phyloP scores from a whole-genome alignment of 257 asterid genomes.

The Knoxia roxburghii region DNA sequence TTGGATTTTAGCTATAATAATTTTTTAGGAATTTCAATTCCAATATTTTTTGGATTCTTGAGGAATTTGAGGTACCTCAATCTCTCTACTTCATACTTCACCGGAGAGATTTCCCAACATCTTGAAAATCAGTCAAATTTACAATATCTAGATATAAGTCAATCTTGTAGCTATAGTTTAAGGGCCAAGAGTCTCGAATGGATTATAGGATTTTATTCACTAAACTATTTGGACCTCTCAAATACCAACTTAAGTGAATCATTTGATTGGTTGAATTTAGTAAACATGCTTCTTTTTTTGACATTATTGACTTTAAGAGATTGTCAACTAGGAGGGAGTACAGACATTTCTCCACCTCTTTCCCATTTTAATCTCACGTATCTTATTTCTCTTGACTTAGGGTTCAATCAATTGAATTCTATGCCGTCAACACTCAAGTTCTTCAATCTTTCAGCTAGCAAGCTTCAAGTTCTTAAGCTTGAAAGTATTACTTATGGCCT shows the following conservation, averaged over 20 bases:
- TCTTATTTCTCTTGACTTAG: constrained; percentile 14
- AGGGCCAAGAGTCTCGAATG: constrained; percentile 13
- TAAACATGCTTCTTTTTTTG: constrained; percentile 15
- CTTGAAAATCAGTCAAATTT: constrained; percentile 24
- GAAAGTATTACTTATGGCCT: neutral
- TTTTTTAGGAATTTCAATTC: too few species aligned
- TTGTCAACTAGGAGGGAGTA: neutral
- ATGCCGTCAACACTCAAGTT: constrained; percentile 5
- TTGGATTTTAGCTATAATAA: constrained; percentile 30
- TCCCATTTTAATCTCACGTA: constrained; percentile 13
- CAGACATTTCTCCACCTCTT: neutral
- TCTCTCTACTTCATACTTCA: constrained; percentile 20
- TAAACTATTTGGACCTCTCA: constrained; percentile 18
- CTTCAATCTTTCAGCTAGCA: constrained; percentile 4
- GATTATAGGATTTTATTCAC: constrained; percentile 11
- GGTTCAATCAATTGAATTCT: constrained; percentile 1
- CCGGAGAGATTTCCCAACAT: constrained; percentile 19
- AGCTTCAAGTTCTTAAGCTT: neutral
- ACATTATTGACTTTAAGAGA: neutral
- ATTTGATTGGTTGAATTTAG: too few species aligned
- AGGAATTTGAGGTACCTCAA: constrained; percentile 25
- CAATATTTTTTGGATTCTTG: too few species aligned
- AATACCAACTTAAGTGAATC: neutral
- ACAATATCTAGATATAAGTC: constrained; percentile 8
- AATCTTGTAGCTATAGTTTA: too few species aligned